Percentiles rank a stretch among this genome's conserved stretches.
Conservation (phyloP, 148 eudicot species). For the Chenopodium quinoa region DNA sequence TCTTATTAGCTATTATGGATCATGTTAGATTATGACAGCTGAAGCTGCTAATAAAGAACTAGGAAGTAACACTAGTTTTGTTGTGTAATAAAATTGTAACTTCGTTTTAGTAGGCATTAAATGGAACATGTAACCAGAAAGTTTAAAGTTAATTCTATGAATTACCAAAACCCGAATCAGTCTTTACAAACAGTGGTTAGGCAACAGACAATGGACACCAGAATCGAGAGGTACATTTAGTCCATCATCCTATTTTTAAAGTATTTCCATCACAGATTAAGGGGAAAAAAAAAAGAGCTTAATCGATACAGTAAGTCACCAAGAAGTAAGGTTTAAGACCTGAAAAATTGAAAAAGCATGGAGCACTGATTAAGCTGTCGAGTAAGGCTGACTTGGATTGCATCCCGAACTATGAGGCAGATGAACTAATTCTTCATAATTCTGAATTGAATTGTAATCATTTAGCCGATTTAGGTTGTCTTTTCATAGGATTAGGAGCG, state of each 20-base stretch:
- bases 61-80: neutral
- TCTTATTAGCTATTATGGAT: neutral
- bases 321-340: neutral
- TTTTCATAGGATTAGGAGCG: conserved; percentile 20
- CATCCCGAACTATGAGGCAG: conserved; percentile 25
- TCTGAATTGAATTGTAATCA: neutral
- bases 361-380: neutral
- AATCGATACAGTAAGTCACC: neutral
- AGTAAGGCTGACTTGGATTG: neutral
- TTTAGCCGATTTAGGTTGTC: no score
- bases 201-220: no score
- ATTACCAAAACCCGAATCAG: no score
- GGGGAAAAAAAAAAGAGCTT: neutral
- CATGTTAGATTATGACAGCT: neutral
- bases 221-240: no score
- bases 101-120: neutral
- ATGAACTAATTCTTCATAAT: neutral
- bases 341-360: neutral
- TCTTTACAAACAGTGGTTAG: no score
- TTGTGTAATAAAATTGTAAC: neutral
- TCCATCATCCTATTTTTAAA: neutral
- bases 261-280: no score
- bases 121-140: neutral
- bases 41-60: neutral
- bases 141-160: neutral